Percentiles rank a stretch among this genome's conserved stretches.
These are phyloP conservation scores for Claviceps pusilla DNA, from an alignment of 2,329 filamentous ascomycete species.

Conservation along the genomic window DNA sequence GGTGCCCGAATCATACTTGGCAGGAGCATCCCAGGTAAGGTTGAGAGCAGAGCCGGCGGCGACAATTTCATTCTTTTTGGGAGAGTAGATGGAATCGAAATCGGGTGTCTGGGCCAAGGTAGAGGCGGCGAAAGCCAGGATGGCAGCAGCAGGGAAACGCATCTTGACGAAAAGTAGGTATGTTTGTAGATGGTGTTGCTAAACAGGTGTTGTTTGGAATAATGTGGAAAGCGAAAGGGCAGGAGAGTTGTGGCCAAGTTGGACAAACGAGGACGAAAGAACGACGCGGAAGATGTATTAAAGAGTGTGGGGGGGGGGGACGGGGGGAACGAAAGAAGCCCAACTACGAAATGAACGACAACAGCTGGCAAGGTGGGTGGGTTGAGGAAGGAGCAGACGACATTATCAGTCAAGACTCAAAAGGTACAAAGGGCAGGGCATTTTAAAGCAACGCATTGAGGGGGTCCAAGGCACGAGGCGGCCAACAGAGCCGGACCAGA, in stretches of 20 bases:
- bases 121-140: conserved; percentile 36
- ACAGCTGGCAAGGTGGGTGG: conserved; percentile 11
- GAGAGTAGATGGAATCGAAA: conserved; percentile 40
- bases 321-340: background rate
- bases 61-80: conserved; percentile 28
- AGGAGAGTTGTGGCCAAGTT: background rate
- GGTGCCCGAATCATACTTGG: conserved; percentile 25
- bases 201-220: background rate
- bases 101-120: conserved; percentile 38
- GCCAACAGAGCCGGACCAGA: background rate
- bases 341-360: background rate
- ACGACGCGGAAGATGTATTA: background rate
- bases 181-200: background rate
- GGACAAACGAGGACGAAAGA: conserved; percentile 3
- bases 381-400: conserved; percentile 1
- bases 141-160: conserved; percentile 36
- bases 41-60: conserved; percentile 32
- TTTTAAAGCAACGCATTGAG: background rate
- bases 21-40: conserved; percentile 34
- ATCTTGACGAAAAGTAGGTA: conserved; percentile 26
- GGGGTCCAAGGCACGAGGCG: background rate
- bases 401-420: conserved; percentile 2
- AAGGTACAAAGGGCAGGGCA: conserved; percentile 11
- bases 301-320: conserved; percentile 18
- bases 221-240: background rate